Evolutionary conservation across 192 early-diverging fungal genomes (phyloP), one percentile per base, ranked within the genome.

Genomic region (Allomyces macrogynus): DNA sequence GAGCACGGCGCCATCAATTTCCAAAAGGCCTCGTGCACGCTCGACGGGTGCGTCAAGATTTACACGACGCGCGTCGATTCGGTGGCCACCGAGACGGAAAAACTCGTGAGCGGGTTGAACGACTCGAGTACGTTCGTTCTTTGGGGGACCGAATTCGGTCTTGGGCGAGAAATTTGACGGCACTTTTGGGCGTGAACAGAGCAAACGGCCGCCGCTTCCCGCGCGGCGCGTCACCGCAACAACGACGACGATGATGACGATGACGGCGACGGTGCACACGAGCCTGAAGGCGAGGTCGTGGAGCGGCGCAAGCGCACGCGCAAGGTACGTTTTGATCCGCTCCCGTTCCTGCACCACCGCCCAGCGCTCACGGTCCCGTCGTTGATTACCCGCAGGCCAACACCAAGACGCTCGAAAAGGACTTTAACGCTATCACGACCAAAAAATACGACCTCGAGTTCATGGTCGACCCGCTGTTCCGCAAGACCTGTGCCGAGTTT

Each of bases 1-100:
- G 91, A 94, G n/a, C 93, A 93, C 26, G 89, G 93, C 77, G 89
- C 91, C 14, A 95, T 98, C 76, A 98, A 98, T 74, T 98, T 98
- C 71, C 93, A 95, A 70, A 93, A 89, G 67, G 95, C 95, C 23
- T 98, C 95, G 49, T 93, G 88, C 70, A 98, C 93, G 12, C 73
- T 98, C 61, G 93, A 95, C 72, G 93, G 91, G 16, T 95, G 92
- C 68, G 88, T 98, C 65, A 98, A 96, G 76, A 89, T 98, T 67
- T 98, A 95, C 73, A 87, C 91, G 0, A 92, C 89, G 20, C 83
- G 95, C 57, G 92, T 98, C n/a, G 93, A 98, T 72, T 94, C 92
- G 4, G 92, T 93, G 12, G 92, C 94, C 14, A 78, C 86, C 4
- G 95, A 98, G 69, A 91, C 92, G 0, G 89, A 86, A 27, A 87